These are phyloP conservation scores for Spirogloea muscicola DNA, from an alignment of 139 green algal genomes.

Conservation along the genomic window DNA sequence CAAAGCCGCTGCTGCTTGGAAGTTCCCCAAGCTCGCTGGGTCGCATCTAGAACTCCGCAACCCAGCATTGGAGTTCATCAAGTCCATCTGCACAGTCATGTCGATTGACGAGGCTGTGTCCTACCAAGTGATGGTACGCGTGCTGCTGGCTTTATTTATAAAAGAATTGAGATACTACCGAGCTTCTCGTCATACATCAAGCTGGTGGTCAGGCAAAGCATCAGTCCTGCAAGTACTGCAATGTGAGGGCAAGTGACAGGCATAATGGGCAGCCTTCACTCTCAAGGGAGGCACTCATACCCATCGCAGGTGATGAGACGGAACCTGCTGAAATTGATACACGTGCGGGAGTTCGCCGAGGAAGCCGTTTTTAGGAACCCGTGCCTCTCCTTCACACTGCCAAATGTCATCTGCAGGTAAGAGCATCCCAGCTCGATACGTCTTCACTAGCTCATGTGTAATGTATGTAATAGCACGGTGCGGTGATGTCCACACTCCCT, in stretches of 20 bases:
- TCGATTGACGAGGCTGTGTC: conserved; percentile 62
- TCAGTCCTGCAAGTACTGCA: no score
- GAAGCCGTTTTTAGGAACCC: conserved; percentile 74
- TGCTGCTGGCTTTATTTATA: no score
- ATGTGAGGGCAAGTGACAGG: no score
- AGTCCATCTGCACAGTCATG: conserved; percentile 68
- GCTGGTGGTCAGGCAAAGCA: no score
- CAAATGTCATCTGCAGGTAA: conserved; percentile 74
- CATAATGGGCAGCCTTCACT: no score
- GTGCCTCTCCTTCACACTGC: conserved; percentile 76
- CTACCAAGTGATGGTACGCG: conserved; percentile 62
- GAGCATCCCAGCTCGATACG: no score
- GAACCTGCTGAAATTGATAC: conserved; percentile 76
- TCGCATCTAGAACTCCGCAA: conserved; percentile 74
- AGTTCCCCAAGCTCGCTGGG: conserved; percentile 75
- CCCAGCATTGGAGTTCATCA: conserved; percentile 80
- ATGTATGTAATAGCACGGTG: no score
- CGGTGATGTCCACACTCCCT: no score
- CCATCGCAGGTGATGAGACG: conserved; percentile 51
- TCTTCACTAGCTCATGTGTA: no score
- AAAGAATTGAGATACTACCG: no score
- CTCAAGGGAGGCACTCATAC: no score
- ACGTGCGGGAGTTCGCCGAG: conserved; percentile 74
- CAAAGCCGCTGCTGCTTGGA: conserved; percentile 37
- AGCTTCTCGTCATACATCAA: no score